These are phyloP conservation scores for Phalaenopsis aphrodite DNA, from an alignment of 106 monocot genomes.

Conservation along the genomic window DNA sequence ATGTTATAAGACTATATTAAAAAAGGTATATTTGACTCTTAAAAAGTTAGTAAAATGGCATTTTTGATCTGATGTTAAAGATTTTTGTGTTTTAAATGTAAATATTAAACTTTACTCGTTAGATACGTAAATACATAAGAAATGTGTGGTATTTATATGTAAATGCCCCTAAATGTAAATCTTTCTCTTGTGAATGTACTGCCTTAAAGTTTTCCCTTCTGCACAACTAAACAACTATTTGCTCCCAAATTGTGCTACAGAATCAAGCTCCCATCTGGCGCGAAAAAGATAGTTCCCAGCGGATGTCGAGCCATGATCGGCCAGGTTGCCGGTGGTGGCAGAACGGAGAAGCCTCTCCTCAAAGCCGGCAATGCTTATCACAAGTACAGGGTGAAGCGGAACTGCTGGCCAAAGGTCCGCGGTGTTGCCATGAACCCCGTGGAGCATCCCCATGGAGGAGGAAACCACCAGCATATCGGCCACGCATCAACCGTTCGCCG, in stretches of 20 bases:
- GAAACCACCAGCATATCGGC: conserved; percentile 61
- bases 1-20: too few relatives aligned
- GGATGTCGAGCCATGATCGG: conserved; percentile 32
- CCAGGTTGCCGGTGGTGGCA: conserved; percentile 27
- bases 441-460: conserved; percentile 65
- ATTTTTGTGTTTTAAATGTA: too few relatives aligned
- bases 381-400: conserved; percentile 59
- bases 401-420: conserved; percentile 66
- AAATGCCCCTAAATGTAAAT: too few relatives aligned
- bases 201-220: too few relatives aligned
- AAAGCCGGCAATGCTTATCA: conserved; percentile 40
- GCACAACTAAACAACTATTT: too few relatives aligned
- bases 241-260: background rate
- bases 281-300: conserved; percentile 29
- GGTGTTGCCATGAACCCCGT: conserved; percentile 74
- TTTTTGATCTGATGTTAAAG: too few relatives aligned
- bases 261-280: conserved; percentile 26
- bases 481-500: conserved; percentile 49
- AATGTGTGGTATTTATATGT: too few relatives aligned
- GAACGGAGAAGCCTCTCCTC: conserved; percentile 41
- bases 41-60: too few relatives aligned
- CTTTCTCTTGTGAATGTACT: too few relatives aligned
- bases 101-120: too few relatives aligned
- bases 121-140: too few relatives aligned
- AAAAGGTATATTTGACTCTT: too few relatives aligned